Evolutionary conservation across 148 eudicot genomes (phyloP).

Genomic region (Rhododendron molle): DNA sequence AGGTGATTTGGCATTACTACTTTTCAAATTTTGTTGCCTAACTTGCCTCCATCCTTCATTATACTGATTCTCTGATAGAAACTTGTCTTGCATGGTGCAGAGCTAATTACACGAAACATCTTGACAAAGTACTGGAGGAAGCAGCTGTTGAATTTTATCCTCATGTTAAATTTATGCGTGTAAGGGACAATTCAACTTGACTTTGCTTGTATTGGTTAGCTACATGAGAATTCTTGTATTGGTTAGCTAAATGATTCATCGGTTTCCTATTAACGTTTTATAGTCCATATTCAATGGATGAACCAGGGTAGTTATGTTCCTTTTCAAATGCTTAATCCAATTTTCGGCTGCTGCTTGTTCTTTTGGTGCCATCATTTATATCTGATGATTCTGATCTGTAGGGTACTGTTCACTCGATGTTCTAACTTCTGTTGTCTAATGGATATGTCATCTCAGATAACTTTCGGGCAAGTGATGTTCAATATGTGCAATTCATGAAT

Average conservation of each 20-base stretch:
- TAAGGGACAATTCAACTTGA: slow-evolving; percentile 19
- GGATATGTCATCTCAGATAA: not conserved
- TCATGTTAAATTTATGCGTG: slow-evolving; percentile 86
- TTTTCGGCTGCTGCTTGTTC: not conserved
- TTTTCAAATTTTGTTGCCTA: not conserved
- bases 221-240: not conserved
- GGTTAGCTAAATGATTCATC: not conserved
- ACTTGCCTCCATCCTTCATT: not conserved
- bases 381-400: not conserved
- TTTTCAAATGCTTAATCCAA: not conserved
- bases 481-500: not conserved
- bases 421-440: not conserved
- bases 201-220: not conserved
- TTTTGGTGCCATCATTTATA: not conserved
- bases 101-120: slow-evolving; percentile 75
- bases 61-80: not conserved
- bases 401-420: not conserved
- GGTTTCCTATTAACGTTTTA: not conserved
- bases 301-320: not conserved
- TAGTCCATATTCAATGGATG: not conserved
- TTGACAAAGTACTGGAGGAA: slow-evolving; percentile 87
- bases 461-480: not conserved
- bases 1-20: slow-evolving; percentile 31
- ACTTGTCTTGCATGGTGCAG: slow-evolving; percentile 33
- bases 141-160: slow-evolving; percentile 90